Conservation (phyloP, 2,329 filamentous ascomycete species). For the Pseudogymnoascus sp. region DNA sequence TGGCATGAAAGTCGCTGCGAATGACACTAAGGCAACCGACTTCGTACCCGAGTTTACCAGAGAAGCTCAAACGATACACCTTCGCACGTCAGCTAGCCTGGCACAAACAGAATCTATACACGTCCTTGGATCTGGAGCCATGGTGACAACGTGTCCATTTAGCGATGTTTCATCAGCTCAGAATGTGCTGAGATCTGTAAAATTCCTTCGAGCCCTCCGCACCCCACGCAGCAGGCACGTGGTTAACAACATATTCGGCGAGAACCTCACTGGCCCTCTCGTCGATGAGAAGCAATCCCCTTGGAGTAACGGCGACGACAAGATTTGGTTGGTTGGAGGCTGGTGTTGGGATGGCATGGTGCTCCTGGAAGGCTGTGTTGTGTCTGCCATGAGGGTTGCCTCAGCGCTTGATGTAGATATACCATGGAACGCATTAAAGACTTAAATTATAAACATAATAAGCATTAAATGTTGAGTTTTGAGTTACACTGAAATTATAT, state of each 20-base stretch:
- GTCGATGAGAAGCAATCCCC: conserved; percentile 18
- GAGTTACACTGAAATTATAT: neutral
- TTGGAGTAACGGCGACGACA: conserved; percentile 47
- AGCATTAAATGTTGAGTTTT: neutral
- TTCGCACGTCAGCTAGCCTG: conserved; percentile 19
- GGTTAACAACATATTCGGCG: conserved; percentile 39
- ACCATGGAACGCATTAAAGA: conserved; percentile 28
- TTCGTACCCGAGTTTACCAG: conserved; percentile 12
- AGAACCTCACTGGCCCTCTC: conserved; percentile 4
- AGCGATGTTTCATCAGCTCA: conserved; percentile 28
- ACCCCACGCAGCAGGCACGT: conserved; percentile 40
- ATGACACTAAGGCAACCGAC: conserved; percentile 11
- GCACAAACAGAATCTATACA: conserved; percentile 40
- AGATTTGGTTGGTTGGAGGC: conserved; percentile 48
- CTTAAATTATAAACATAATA: neutral
- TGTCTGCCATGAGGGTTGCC: conserved; percentile 50
- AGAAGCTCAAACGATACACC: conserved; percentile 23
- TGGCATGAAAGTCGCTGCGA: conserved; percentile 20
- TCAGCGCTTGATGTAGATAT: conserved; percentile 41
- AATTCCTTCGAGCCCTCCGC: conserved; percentile 46
- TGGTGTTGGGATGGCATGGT: conserved; percentile 63
- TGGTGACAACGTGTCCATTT: conserved; percentile 46
- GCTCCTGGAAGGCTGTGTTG: conserved; percentile 51
- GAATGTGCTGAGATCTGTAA: conserved; percentile 37
- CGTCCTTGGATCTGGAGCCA: conserved; percentile 40